These are phyloP conservation scores for Populus ilicifolia DNA, from an alignment of 345 rosid species.

Conservation along the genomic window DNA sequence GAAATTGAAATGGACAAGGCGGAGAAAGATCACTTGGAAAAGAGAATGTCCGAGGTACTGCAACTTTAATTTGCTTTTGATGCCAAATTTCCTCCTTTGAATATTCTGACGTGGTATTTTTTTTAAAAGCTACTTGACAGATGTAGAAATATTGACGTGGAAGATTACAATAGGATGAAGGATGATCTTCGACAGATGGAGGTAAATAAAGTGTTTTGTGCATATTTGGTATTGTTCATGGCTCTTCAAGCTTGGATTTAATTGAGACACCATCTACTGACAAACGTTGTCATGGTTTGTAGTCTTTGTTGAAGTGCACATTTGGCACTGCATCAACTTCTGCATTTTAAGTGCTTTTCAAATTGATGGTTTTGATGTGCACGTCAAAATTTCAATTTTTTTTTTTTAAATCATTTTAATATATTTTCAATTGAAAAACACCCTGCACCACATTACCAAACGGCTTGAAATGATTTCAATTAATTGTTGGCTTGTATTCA, in stretches of 20 bases:
- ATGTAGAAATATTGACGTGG: constrained; percentile 57
- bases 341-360: too few species aligned
- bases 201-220: constrained; percentile 33
- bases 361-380: too few species aligned
- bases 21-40: constrained; percentile 60
- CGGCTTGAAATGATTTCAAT: too few species aligned
- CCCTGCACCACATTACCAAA: too few species aligned
- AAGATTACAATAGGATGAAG: constrained; percentile 73
- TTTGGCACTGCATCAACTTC: too few species aligned
- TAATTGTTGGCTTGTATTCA: neutral
- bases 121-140: constrained; percentile 64
- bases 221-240: too few species aligned
- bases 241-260: neutral
- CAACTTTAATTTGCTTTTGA: constrained; percentile 7
- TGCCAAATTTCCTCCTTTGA: constrained; percentile 2
- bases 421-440: too few species aligned
- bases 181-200: constrained; percentile 52
- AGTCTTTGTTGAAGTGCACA: too few species aligned
- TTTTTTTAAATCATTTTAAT: too few species aligned
- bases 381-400: too few species aligned
- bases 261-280: too few species aligned
- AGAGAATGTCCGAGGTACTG: constrained; percentile 70
- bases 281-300: too few species aligned
- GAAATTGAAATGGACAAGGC: constrained; percentile 58
- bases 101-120: constrained; percentile 21